Evolutionary conservation across 2,329 filamentous ascomycete species (phyloP).

Genomic region (Colletotrichum melonis): DNA sequence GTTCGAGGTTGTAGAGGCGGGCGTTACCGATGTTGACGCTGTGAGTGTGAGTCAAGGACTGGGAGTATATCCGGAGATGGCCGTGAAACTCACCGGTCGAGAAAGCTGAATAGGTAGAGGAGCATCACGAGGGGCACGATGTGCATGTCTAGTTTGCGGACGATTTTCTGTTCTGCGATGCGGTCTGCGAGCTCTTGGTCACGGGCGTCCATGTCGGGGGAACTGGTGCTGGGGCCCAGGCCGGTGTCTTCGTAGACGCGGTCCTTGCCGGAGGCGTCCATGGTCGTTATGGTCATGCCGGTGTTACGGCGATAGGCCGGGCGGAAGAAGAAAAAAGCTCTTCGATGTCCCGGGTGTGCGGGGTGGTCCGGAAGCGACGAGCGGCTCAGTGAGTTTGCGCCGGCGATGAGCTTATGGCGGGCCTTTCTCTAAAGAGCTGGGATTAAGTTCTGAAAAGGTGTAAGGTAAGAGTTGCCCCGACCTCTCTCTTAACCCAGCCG

Average conservation of each 20-base stretch:
- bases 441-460: no score
- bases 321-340: neutral
- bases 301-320: neutral
- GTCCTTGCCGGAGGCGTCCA: conserved; percentile 16
- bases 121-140: conserved; percentile 76
- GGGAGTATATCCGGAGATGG: neutral
- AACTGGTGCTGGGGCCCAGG: conserved; percentile 8
- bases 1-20: conserved; percentile 72
- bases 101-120: conserved; percentile 79
- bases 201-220: neutral
- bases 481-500: neutral
- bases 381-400: neutral
- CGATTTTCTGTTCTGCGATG: conserved; percentile 62
- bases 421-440: neutral
- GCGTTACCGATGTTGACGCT: conserved; percentile 69
- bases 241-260: neutral
- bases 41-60: neutral
- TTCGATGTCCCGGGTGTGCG: neutral
- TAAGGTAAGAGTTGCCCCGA: no score
- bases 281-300: neutral
- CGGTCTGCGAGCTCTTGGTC: conserved; percentile 18
- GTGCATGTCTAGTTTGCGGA: conserved; percentile 73
- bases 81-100: conserved; percentile 69
- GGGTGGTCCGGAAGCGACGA: neutral
- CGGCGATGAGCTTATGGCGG: neutral